Evolutionary conservation across 225 moss, liverwort and hornwort genomes (phyloP), one percentile per base, ranked within the genome.

Genomic region (Anthoceros angustus): DNA sequence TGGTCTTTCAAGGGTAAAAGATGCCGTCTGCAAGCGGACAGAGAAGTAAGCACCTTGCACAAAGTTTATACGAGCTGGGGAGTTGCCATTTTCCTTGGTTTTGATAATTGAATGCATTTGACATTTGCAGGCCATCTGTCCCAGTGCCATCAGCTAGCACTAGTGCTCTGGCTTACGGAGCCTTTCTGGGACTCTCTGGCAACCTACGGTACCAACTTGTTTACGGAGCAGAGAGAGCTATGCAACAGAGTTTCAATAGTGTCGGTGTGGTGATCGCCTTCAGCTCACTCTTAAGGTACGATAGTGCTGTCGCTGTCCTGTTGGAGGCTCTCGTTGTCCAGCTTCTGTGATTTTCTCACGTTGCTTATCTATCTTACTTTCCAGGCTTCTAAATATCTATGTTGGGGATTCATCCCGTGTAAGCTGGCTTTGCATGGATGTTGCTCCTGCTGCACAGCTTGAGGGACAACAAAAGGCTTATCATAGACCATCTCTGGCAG

Each of bases 141-240:
- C 83, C 86, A 43, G 65, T 85, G 48, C 94, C 94, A 69, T 88
- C 94, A 62, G 82, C 85, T 38, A 88, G 85, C 82, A 88, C 82
- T 45, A 95, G 94, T 77, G 88, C 90, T 12, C 74, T 86, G 48
- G 85, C 88, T 75, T 91, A 90, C 74, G 94, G 86, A 70, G 94
- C 90, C n/a, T 86, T 90, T 63, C 69, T 91, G 83, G 94, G 94
- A 48, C 62, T 95, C 50, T 95, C 94, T 62, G 86, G 86, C 32
- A 95, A 91, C 55, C 21, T 85, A 39, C 86, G 94, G 64, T 95
- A 95, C 70, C 94, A 95, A 76, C 65, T 88, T 55, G 67, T 95
- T 6, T 80, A 83, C 72, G 94, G 94, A 68, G 76, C 78, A 64
- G 94, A 95, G 71, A 90, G 88, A 67, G 70, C 90, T 25, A 90